A percentile compares a stretch with the other conserved stretches of the same genome.
phyloP scores from a whole-genome alignment of 2,329 filamentous ascomycete species.

The Microdochium paspali region DNA sequence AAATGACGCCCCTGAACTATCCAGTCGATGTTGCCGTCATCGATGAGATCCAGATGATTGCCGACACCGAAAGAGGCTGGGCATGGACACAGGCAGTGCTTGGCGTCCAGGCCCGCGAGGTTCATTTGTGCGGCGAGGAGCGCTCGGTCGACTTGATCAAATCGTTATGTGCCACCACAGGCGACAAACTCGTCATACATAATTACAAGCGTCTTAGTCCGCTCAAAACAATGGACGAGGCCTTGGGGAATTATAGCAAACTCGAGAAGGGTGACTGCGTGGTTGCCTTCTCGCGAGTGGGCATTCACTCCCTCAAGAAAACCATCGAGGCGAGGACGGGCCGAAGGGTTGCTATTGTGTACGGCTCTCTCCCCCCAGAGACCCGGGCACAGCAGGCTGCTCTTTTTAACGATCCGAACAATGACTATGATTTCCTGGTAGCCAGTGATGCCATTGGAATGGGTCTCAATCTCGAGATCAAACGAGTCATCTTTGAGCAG shows the following conservation, averaged over 20 bases:
- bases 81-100: conserved; percentile 90
- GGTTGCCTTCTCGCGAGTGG: conserved; percentile 75
- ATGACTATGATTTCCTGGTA: conserved; percentile 89
- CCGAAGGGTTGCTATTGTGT: conserved; percentile 81
- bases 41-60: conserved; percentile 98
- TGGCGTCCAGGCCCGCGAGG: conserved; percentile 75
- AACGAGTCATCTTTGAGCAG: conserved; percentile 80
- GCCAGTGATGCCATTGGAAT: conserved; percentile 96
- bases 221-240: conserved; percentile 54
- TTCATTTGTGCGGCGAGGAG: conserved; percentile 90
- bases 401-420: conserved; percentile 90
- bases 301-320: conserved; percentile 70
- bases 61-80: conserved; percentile 70
- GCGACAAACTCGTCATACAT: conserved; percentile 76
- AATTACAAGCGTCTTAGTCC: conserved; percentile 77
- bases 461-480: conserved; percentile 90
- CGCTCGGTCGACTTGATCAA: conserved; percentile 71
- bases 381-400: conserved; percentile 84
- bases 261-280: conserved; percentile 86
- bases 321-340: conserved; percentile 70
- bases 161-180: conserved; percentile 66
- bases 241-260: conserved; percentile 56
- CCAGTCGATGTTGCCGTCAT: conserved; percentile 84
- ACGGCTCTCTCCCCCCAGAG: conserved; percentile 85
- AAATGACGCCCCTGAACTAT: conserved; percentile 59